Evolutionary conservation across 2,329 filamentous ascomycete genomes (phyloP), one percentile per base, ranked within the genome.

Genomic region (Colletotrichum destructivum): DNA sequence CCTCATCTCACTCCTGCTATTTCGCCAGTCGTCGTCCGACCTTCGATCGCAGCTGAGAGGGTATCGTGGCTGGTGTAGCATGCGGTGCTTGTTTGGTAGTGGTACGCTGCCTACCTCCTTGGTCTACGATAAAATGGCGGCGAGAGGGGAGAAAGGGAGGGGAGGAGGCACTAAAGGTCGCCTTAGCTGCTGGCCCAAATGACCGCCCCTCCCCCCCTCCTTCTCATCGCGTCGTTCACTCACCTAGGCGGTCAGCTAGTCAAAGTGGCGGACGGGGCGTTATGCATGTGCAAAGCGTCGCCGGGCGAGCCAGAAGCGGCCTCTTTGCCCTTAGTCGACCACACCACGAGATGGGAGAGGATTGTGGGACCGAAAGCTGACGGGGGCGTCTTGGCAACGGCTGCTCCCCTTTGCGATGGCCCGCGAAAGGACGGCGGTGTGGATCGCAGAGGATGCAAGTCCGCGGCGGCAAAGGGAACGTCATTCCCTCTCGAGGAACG

Each of bases 321-420:
- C 8, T 44, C 21, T 51, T 31, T 26, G 35, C 35, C 35, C 35
- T 59, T 59, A 42, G 62, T 46, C 18, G 18, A 42, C 42, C 60
- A 49, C 47, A 42, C n/a, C 21, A 46, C 18, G 31, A 62, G 59
- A 42, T 52, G 51, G 31, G 35, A 26, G 42, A 18, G 57, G 40
- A 21, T 56, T 60, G 60, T 60, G 60, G 60, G 66, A 65, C 60
- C 60, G 60, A 69, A 64, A 38, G 23, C 31, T 60, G n/a, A 38
- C 38, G 42, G 63, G 54, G 26, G 35, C 42, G 63, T 23, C 68
- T 67, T 70, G 68, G 56, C 68, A 56, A 44, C 47, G 63, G 63
- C 35, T 52, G 8, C 21, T 15, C 23, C 63, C 47, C 55, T 23
- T 35, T 55, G 42, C 54, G 16, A 51, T 49, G 21, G 18, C 11